phyloP scores from a whole-genome alignment of 2,329 filamentous ascomycete genomes.

The Pestalotiopsis sp. region DNA sequence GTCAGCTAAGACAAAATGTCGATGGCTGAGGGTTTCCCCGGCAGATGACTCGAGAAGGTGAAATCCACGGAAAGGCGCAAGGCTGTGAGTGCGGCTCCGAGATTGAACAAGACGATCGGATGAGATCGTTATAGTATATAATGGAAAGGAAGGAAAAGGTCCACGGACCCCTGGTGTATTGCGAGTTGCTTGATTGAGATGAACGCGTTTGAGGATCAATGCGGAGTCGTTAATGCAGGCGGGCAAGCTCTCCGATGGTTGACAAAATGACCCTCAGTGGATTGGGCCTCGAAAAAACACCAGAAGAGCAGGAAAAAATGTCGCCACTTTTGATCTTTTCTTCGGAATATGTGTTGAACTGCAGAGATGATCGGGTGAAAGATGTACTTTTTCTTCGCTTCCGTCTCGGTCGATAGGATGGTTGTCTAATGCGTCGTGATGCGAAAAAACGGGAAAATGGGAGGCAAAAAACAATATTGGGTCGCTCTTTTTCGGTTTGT shows the following conservation, averaged over 20 bases:
- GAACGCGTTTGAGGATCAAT: constrained; percentile 27
- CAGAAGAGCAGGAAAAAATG: constrained; percentile 20
- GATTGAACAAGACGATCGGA: constrained; percentile 16
- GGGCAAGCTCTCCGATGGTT: constrained; percentile 14
- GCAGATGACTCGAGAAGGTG: background rate
- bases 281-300: constrained; percentile 16
- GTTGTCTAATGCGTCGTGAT: background rate
- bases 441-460: background rate
- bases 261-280: constrained; percentile 17
- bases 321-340: background rate
- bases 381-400: background rate
- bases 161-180: constrained; percentile 17
- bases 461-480: constrained; percentile 5
- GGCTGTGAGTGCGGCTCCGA: background rate
- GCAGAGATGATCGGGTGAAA: background rate
- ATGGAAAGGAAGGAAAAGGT: constrained; percentile 19
- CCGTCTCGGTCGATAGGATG: background rate
- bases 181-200: constrained; percentile 20
- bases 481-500: background rate
- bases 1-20: constrained; percentile 7
- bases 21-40: constrained; percentile 5
- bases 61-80: background rate
- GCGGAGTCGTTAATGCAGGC: constrained; percentile 24
- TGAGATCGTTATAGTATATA: constrained; percentile 26
- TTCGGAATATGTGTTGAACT: background rate